Percentiles rank a stretch among this genome's conserved stretches.
phyloP scores from a whole-genome alignment of 108 stramenopile genomes.

The Bacterosira constricta region DNA sequence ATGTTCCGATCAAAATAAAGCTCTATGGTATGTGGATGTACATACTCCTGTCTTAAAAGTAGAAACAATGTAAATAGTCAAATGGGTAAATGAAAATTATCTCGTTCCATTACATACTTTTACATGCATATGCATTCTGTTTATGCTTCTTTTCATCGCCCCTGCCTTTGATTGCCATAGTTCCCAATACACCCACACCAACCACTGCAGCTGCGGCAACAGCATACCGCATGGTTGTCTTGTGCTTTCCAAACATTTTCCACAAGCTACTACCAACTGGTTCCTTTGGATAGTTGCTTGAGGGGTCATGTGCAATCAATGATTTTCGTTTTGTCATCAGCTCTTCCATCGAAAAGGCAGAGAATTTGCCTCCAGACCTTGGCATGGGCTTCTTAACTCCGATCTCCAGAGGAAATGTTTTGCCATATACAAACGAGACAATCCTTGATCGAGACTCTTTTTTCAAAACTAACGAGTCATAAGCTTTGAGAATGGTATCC shows the following conservation, averaged over 20 bases:
- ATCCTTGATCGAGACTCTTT: conserved; percentile 62
- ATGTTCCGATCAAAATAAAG: background rate
- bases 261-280: conserved; percentile 1
- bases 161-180: conserved; percentile 14
- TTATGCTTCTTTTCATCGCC: conserved; percentile 24
- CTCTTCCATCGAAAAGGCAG: conserved; percentile 12
- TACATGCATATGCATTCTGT: background rate
- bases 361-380: background rate
- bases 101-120: background rate
- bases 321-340: conserved; percentile 30
- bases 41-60: no score
- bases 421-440: conserved; percentile 77
- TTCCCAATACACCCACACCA: conserved; percentile 24
- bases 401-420: conserved; percentile 68
- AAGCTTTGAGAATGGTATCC: conserved; percentile 56
- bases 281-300: conserved; percentile 4
- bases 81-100: background rate
- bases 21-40: no score
- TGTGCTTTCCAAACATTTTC: conserved; percentile 23
- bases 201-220: conserved; percentile 35
- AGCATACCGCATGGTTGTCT: conserved; percentile 20
- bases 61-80: no score
- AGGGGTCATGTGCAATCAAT: conserved; percentile 42
- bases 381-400: background rate
- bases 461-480: conserved; percentile 60